A percentile compares a stretch with the other conserved stretches of the same genome.
Evolutionary conservation across 106 monocot genomes (phyloP).

Genomic region (Ottelia alismoides): DNA sequence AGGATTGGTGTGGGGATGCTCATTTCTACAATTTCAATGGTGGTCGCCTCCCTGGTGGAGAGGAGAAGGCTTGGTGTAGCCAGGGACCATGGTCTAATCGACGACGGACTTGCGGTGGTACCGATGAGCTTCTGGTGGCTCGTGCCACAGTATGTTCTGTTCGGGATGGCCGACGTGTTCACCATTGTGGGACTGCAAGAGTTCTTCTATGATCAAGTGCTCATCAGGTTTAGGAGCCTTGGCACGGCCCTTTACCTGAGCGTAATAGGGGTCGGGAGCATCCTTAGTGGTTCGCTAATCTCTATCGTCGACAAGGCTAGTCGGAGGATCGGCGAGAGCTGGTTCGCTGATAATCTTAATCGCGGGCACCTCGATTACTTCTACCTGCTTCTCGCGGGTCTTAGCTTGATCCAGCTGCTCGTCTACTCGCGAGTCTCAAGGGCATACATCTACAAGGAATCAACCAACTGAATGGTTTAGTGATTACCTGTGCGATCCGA

Average conservation of each 20-base stretch:
- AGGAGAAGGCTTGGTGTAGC: conserved; percentile 7
- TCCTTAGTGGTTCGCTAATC: conserved; percentile 20
- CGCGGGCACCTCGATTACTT: conserved; percentile 30
- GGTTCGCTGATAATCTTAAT: conserved; percentile 27
- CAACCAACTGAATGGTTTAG: too few species aligned
- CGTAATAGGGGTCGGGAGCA: conserved; percentile 25
- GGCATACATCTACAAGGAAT: too few species aligned
- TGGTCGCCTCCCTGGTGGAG: neutral
- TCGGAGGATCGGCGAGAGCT: conserved; percentile 6
- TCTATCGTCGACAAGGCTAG: conserved; percentile 12
- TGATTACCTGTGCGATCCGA: too few species aligned
- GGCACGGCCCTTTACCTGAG: conserved; percentile 32
- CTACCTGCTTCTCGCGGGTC: conserved; percentile 31
- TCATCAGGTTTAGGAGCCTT: conserved; percentile 20
- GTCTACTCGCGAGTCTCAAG: conserved; percentile 15
- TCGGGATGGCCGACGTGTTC: conserved; percentile 17
- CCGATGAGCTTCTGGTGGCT: conserved; percentile 38
- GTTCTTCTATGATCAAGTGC: conserved; percentile 26
- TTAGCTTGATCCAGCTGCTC: conserved; percentile 10
- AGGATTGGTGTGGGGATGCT: too few species aligned
- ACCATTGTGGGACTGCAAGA: conserved; percentile 27
- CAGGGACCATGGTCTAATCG: conserved; percentile 19
- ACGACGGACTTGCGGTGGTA: conserved; percentile 2
- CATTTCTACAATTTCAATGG: too few species aligned
- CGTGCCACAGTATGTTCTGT: conserved; percentile 23